Percentiles rank a stretch among this genome's conserved stretches.
These are phyloP conservation scores for Stipa capillata DNA, from an alignment of 176 grass and related monocot genomes.

Conservation along the genomic window DNA sequence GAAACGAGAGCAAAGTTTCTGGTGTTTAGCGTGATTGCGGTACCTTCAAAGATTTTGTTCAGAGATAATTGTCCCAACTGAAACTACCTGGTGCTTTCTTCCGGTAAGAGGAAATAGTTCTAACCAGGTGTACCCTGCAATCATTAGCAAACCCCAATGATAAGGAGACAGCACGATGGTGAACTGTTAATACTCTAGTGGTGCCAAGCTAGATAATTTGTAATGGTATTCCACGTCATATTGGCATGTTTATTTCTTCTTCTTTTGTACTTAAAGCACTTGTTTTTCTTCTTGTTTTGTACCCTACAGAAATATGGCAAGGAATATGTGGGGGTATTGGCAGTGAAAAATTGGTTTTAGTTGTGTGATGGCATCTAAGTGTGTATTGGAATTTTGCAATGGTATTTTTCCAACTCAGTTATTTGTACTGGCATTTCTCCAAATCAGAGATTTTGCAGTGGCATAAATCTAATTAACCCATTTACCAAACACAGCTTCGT, in stretches of 20 bases:
- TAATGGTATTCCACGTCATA: neutral
- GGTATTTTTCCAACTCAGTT: too few relatives aligned
- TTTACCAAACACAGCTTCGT: neutral
- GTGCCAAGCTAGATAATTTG: neutral
- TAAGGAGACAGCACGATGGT: neutral
- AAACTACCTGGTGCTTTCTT: conserved; percentile 93
- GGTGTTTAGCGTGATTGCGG: neutral
- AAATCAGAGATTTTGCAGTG: too few relatives aligned
- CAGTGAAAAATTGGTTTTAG: too few relatives aligned
- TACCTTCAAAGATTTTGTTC: neutral
- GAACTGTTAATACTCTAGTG: neutral
- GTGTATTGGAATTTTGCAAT: too few relatives aligned
- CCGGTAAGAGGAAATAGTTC: conserved; percentile 80
- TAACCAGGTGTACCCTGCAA: conserved; percentile 74
- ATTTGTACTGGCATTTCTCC: too few relatives aligned
- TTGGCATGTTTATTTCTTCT: neutral
- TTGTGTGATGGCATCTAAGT: too few relatives aligned
- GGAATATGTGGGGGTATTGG: too few relatives aligned
- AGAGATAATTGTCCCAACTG: neutral
- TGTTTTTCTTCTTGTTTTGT: neutral
- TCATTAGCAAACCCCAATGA: conserved; percentile 6
- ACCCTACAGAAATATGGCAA: too few relatives aligned
- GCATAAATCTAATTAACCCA: too few relatives aligned
- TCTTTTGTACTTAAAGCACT: neutral
- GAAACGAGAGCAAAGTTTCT: neutral